Evolutionary conservation across 2,329 filamentous ascomycete genomes (phyloP).

Genomic region (Akanthomyces dipterigenus): DNA sequence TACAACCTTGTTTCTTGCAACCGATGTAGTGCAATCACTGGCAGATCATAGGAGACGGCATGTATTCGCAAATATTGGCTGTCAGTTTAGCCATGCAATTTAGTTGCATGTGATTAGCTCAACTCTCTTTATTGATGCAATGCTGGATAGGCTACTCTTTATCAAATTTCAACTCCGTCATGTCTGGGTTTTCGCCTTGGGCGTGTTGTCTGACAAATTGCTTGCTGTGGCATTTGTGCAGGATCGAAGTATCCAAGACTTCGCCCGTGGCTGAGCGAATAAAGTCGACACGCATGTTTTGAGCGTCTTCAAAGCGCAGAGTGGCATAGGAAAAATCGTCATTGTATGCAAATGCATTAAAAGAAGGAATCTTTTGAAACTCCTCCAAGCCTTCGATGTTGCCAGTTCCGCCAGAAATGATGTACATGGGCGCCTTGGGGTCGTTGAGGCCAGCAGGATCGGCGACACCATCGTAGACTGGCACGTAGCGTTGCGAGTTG

Average conservation of each 20-base stretch:
- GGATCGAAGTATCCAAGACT: constrained; percentile 37
- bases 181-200: not conserved
- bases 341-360: constrained; percentile 37
- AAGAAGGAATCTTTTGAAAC: not conserved
- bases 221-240: constrained; percentile 41
- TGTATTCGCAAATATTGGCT: too few relatives aligned
- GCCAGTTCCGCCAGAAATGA: constrained; percentile 47
- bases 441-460: constrained; percentile 33
- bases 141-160: not conserved
- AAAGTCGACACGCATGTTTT: constrained; percentile 44
- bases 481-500: constrained; percentile 48
- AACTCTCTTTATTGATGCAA: not conserved
- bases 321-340: constrained; percentile 47
- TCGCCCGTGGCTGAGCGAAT: constrained; percentile 40
- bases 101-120: too few relatives aligned
- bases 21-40: too few relatives aligned
- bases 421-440: constrained; percentile 22
- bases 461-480: constrained; percentile 26
- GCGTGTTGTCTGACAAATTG: constrained; percentile 35
- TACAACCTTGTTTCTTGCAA: too few relatives aligned
- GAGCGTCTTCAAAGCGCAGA: constrained; percentile 37
- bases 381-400: constrained; percentile 39
- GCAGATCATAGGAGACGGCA: too few relatives aligned
- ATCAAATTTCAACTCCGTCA: not conserved
- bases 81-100: not conserved